Conservation (phyloP, 352 stramenopile genomes). For the Blastocystis sp. region DNA sequence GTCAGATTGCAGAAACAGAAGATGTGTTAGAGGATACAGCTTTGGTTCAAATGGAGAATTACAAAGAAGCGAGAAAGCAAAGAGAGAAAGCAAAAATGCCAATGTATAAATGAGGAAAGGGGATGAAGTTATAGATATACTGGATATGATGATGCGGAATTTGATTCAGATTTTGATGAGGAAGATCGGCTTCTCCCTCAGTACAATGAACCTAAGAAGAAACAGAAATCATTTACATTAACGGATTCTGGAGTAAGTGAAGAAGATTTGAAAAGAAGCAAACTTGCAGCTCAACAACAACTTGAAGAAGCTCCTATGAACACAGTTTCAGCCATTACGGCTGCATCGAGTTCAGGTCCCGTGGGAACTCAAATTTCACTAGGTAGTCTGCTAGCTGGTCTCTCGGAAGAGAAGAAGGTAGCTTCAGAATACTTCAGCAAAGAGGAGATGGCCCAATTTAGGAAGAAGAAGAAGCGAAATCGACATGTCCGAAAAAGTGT, state of each 20-base stretch:
- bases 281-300: neutral
- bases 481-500: constrained; percentile 17
- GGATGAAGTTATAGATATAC: neutral
- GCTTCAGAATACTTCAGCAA: constrained; percentile 43
- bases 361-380: neutral
- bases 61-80: neutral
- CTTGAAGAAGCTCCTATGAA: neutral
- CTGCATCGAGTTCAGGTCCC: neutral
- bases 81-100: constrained; percentile 19
- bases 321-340: neutral
- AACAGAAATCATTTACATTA: neutral
- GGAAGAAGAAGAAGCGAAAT: neutral
- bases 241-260: neutral
- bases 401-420: constrained; percentile 37
- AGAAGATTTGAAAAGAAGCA: neutral
- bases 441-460: constrained; percentile 60
- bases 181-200: constrained; percentile 29
- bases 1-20: constrained; percentile 11
- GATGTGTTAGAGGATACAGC: constrained; percentile 40
- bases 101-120: neutral
- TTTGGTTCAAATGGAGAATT: neutral
- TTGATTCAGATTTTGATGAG: constrained; percentile 13
- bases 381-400: neutral
- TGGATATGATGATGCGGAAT: constrained; percentile 44
- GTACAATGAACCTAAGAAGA: constrained; percentile 15